These are phyloP conservation scores for Abortiporus biennis DNA, from an alignment of 1,284 basidiomycete species.

Conservation along the genomic window DNA sequence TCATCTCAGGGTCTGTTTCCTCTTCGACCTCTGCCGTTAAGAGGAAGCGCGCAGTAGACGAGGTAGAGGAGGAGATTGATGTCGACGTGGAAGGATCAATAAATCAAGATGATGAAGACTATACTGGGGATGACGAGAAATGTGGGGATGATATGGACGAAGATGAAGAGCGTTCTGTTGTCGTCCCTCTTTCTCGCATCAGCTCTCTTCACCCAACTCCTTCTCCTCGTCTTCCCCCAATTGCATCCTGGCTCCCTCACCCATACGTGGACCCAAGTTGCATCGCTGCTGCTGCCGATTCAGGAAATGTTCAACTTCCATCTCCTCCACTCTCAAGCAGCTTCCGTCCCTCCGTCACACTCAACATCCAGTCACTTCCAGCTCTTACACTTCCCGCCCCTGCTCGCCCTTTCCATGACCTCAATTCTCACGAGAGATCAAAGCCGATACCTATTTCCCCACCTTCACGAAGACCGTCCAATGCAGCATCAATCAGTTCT, in stretches of 20 bases:
- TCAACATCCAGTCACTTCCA: constrained; percentile 22
- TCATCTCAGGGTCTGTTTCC: constrained; percentile 1
- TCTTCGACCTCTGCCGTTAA: constrained; percentile 4
- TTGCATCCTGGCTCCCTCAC: constrained; percentile 39
- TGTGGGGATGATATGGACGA: constrained; percentile 6
- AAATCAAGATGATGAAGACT: constrained; percentile 14
- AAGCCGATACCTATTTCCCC: constrained; percentile 6
- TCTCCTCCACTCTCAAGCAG: constrained; percentile 38
- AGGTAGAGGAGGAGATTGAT: constrained; percentile 8
- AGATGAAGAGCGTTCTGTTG: constrained; percentile 9
- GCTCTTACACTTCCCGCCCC: constrained; percentile 34
- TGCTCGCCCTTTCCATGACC: constrained; percentile 7
- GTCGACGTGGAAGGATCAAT: constrained; percentile 6
- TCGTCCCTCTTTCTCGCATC: neutral
- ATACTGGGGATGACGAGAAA: constrained; percentile 20
- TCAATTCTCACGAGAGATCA: neutral
- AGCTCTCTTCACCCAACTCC: constrained; percentile 10
- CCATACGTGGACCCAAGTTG: constrained; percentile 28
- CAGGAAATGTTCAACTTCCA: constrained; percentile 30
- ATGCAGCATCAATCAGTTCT: constrained; percentile 2
- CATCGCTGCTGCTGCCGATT: constrained; percentile 17
- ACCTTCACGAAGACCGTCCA: constrained; percentile 9
- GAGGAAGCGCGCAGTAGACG: constrained; percentile 18
- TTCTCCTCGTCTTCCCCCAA: constrained; percentile 38
- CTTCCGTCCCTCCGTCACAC: constrained; percentile 22